Percentiles rank a stretch among this genome's conserved stretches.
phyloP scores from a whole-genome alignment of 345 rosid genomes.

The Eucalyptus cloeziana region DNA sequence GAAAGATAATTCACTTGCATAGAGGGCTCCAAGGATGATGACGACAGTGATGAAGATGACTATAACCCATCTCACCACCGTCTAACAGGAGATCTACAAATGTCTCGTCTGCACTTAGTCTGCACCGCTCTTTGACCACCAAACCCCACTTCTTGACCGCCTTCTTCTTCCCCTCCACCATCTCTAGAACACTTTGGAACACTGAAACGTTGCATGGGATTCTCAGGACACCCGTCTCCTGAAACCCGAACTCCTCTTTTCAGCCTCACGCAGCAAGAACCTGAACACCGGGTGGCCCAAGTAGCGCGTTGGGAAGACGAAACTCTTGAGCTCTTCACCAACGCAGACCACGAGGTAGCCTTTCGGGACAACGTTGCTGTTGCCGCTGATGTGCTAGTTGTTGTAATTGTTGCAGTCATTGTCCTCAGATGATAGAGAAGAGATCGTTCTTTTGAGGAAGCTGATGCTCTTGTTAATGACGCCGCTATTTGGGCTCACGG shows the following conservation, averaged over 20 bases:
- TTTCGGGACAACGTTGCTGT: slow-evolving; percentile 10
- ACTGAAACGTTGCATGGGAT: slow-evolving; percentile 52
- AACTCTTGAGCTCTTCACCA: slow-evolving; percentile 61
- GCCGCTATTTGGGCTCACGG: not conserved
- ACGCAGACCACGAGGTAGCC: slow-evolving; percentile 65
- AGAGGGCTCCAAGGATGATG: not conserved
- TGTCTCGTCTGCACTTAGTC: not conserved
- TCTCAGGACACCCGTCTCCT: slow-evolving; percentile 53
- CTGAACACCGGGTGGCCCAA: slow-evolving; percentile 58
- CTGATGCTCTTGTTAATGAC: slow-evolving; percentile 18
- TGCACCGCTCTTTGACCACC: not conserved
- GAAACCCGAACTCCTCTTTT: slow-evolving; percentile 81
- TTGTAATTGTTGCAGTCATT: not conserved
- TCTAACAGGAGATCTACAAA: not conserved
- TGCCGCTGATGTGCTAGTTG: not conserved
- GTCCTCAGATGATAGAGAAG: slow-evolving; percentile 17
- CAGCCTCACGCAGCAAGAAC: slow-evolving; percentile 49
- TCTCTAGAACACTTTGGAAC: not conserved
- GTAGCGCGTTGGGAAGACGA: slow-evolving; percentile 50
- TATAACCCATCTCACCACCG: not conserved
- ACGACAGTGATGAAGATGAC: not conserved
- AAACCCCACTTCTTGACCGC: not conserved
- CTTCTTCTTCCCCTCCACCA: not conserved
- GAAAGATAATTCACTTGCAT: not conserved
- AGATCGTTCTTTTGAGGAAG: slow-evolving; percentile 65